phyloP scores from a whole-genome alignment of 2,329 filamentous ascomycete species.

The Fusarium incarnatum region DNA sequence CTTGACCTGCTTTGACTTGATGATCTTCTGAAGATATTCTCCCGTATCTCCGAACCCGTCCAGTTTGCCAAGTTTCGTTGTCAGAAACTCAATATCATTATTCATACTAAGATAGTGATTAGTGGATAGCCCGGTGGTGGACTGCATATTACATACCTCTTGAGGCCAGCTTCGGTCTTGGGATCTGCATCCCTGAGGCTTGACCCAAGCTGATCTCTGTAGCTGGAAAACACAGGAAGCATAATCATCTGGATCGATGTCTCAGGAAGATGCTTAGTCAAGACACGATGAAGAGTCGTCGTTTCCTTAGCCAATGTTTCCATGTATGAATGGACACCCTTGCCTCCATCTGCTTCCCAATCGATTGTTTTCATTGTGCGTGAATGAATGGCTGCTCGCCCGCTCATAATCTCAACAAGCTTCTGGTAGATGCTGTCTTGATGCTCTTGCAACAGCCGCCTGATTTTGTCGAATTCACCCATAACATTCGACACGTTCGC shows the following conservation, averaged over 20 bases:
- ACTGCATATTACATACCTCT: slow-evolving; percentile 67
- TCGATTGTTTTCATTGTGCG: slow-evolving; percentile 79
- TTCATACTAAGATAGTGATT: slow-evolving; percentile 69
- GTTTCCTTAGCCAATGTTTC: slow-evolving; percentile 90
- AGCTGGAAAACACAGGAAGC: slow-evolving; percentile 83
- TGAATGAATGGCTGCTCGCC: slow-evolving; percentile 78
- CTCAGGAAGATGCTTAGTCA: slow-evolving; percentile 84
- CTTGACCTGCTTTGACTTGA: slow-evolving; percentile 66
- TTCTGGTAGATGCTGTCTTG: slow-evolving; percentile 93
- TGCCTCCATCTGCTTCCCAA: slow-evolving; percentile 70
- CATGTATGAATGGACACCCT: slow-evolving; percentile 76
- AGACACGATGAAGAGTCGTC: slow-evolving; percentile 82
- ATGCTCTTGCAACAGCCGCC: slow-evolving; percentile 86
- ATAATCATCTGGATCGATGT: slow-evolving; percentile 84
- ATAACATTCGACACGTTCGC: slow-evolving; percentile 70
- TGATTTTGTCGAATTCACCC: slow-evolving; percentile 89
- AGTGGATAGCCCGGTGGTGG: slow-evolving; percentile 2
- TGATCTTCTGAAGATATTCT: slow-evolving; percentile 73
- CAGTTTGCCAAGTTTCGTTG: slow-evolving; percentile 77
- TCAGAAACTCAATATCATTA: slow-evolving; percentile 79
- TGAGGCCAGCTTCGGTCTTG: slow-evolving; percentile 74
- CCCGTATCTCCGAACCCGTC: slow-evolving; percentile 83
- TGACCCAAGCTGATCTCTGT: slow-evolving; percentile 81
- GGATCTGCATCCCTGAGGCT: slow-evolving; percentile 75
- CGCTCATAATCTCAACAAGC: slow-evolving; percentile 90